phyloP scores from a whole-genome alignment of 139 green algal genomes.

The Tetraselmis striata region DNA sequence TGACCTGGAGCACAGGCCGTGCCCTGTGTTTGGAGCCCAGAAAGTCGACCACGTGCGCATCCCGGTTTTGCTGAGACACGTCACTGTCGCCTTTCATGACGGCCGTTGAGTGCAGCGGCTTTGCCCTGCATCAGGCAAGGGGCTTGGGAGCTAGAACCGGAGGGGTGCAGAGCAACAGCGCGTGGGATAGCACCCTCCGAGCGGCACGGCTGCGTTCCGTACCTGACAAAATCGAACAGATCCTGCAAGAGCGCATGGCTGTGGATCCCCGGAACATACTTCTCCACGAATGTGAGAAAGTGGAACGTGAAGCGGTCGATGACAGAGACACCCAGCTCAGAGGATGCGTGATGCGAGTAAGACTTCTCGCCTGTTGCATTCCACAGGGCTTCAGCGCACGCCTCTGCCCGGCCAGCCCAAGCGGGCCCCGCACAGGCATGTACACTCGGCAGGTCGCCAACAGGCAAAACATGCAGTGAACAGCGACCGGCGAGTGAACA shows the following conservation, averaged over 20 bases:
- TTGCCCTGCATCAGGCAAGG: constrained; percentile 5
- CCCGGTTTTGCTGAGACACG: not conserved
- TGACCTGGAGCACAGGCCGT: not conserved
- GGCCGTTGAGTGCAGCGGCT: not conserved
- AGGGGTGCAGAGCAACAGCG: too few species aligned
- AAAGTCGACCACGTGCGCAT: not conserved
- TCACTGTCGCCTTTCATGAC: not conserved
- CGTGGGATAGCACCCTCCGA: not conserved
- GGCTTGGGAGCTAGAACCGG: not conserved
- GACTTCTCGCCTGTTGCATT: constrained; percentile 52
- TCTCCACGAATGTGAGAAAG: constrained; percentile 60
- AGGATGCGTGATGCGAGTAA: constrained; percentile 57
- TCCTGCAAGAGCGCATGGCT: constrained; percentile 35
- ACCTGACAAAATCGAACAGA: constrained; percentile 32
- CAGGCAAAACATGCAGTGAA: too few species aligned
- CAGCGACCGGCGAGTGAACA: too few species aligned
- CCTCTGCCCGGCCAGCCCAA: too few species aligned
- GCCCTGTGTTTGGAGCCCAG: not conserved
- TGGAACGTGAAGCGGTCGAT: constrained; percentile 69
- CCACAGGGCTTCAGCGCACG: too few species aligned
- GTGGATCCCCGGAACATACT: constrained; percentile 21
- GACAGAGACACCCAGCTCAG: constrained; percentile 53
- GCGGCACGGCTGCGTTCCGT: not conserved
- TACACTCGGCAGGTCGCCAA: too few species aligned
- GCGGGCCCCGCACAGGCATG: too few species aligned